Conservation (phyloP, 352 stramenopile species). For the Thraustotheca clavata region DNA sequence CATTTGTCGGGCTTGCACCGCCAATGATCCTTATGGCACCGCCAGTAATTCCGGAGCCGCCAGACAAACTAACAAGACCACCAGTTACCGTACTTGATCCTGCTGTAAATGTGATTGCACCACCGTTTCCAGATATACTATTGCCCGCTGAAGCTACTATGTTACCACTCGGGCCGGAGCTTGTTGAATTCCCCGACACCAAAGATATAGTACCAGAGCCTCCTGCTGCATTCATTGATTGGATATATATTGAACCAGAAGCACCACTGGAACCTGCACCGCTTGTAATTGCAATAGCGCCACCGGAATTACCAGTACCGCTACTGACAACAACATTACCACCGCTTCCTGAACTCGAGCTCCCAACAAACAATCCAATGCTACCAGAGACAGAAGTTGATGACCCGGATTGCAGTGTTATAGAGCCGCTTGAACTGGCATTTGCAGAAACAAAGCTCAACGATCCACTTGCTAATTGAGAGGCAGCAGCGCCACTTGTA, state of each 20-base stretch:
- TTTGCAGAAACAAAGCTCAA: neutral
- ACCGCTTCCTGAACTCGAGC: neutral
- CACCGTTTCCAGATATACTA: constrained; percentile 34
- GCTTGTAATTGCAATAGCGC: constrained; percentile 35
- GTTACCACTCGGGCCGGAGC: neutral
- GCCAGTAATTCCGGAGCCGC: constrained; percentile 9
- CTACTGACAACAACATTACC: constrained; percentile 11
- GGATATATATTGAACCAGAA: neutral
- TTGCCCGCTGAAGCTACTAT: neutral
- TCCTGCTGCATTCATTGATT: constrained; percentile 25
- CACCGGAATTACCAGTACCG: constrained; percentile 27
- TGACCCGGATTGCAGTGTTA: neutral
- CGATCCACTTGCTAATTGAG: neutral
- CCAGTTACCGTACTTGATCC: constrained; percentile 35
- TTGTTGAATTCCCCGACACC: neutral
- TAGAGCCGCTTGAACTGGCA: neutral
- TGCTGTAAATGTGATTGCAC: constrained; percentile 37
- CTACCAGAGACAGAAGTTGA: neutral
- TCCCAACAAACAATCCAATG: neutral
- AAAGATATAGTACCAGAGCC: constrained; percentile 24
- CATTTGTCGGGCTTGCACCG: constrained; percentile 24
- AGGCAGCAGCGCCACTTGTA: neutral
- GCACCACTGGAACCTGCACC: neutral
- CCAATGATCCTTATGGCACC: constrained; percentile 2
- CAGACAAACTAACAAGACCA: neutral